These are phyloP conservation scores for Yarrowia deformans DNA, from an alignment of 805 yeast species.

Conservation along the genomic window DNA sequence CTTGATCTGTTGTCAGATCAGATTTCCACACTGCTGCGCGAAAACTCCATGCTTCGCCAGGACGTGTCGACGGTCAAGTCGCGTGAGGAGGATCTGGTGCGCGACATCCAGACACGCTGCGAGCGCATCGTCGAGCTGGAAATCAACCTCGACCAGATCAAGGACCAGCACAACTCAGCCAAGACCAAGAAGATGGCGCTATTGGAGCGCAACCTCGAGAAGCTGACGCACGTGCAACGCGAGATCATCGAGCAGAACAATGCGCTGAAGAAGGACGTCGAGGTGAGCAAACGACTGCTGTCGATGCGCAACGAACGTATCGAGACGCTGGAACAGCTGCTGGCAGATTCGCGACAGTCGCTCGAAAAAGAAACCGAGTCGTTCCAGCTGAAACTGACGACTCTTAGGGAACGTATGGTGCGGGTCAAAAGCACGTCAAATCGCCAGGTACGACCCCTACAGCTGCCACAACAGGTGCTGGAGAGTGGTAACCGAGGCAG, in stretches of 20 bases:
- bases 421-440: slow-evolving; percentile 25
- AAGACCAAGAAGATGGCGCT: slow-evolving; percentile 57
- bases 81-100: slow-evolving; percentile 46
- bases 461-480: slow-evolving; percentile 31
- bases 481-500: neutral
- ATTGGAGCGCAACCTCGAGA: slow-evolving; percentile 65
- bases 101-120: slow-evolving; percentile 49
- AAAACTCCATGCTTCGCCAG: slow-evolving; percentile 14
- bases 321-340: slow-evolving; percentile 55
- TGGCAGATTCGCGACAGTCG: slow-evolving; percentile 19
- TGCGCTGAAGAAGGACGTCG: slow-evolving; percentile 62
- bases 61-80: slow-evolving; percentile 40
- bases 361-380: slow-evolving; percentile 32
- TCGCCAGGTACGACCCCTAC: slow-evolving; percentile 16
- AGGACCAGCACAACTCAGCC: slow-evolving; percentile 49
- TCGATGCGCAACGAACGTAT: slow-evolving; percentile 66
- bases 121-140: slow-evolving; percentile 55
- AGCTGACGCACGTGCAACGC: slow-evolving; percentile 62
- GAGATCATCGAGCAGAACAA: slow-evolving; percentile 70
- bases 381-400: slow-evolving; percentile 26
- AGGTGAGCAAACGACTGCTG: slow-evolving; percentile 62
- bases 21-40: slow-evolving; percentile 9
- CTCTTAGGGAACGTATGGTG: slow-evolving; percentile 13
- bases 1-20: slow-evolving; percentile 9
- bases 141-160: slow-evolving; percentile 53